Conservation (phyloP, 495 filamentous ascomycete genomes). For the Rostrohypoxylon terebratum region DNA sequence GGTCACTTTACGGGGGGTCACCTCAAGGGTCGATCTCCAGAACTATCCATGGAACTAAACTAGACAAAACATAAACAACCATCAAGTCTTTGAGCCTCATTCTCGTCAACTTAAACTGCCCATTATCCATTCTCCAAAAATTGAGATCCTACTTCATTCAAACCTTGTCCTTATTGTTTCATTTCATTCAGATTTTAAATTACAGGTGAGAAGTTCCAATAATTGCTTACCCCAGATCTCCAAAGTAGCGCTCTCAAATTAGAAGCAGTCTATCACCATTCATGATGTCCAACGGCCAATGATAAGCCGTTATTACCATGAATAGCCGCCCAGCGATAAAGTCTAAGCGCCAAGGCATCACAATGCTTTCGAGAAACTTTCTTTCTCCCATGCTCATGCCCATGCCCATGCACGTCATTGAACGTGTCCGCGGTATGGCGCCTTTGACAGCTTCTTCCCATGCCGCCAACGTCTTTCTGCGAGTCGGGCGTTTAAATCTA, state of each 20-base stretch:
- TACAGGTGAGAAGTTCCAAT: conserved; percentile 29
- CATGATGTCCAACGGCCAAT: conserved; percentile 40
- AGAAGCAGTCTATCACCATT: conserved; percentile 13
- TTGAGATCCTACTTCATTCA: not conserved
- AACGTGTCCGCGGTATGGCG: conserved; percentile 23
- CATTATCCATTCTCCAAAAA: not conserved
- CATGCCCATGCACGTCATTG: conserved; percentile 36
- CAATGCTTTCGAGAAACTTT: conserved; percentile 44
- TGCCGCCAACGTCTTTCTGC: conserved; percentile 6
- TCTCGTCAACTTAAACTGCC: conserved; percentile 13
- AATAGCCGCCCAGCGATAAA: conserved; percentile 46
- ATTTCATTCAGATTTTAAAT: conserved; percentile 16
- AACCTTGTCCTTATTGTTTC: not conserved
- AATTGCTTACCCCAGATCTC: conserved; percentile 1
- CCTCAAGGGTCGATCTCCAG: not conserved
- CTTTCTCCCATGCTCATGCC: conserved; percentile 32
- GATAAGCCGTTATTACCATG: conserved; percentile 20
- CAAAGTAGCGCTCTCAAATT: conserved; percentile 23
- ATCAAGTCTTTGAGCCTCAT: conserved; percentile 25
- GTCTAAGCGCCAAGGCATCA: conserved; percentile 45
- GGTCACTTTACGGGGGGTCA: conserved; percentile 2
- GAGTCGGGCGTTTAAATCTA: conserved; percentile 31
- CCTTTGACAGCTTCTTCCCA: conserved; percentile 13
- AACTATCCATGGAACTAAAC: too few species aligned
- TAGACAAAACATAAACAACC: conserved; percentile 22